These are phyloP conservation scores for Tetradesmus lagerheimii DNA, from an alignment of 139 green algal species.

Conservation along the genomic window DNA sequence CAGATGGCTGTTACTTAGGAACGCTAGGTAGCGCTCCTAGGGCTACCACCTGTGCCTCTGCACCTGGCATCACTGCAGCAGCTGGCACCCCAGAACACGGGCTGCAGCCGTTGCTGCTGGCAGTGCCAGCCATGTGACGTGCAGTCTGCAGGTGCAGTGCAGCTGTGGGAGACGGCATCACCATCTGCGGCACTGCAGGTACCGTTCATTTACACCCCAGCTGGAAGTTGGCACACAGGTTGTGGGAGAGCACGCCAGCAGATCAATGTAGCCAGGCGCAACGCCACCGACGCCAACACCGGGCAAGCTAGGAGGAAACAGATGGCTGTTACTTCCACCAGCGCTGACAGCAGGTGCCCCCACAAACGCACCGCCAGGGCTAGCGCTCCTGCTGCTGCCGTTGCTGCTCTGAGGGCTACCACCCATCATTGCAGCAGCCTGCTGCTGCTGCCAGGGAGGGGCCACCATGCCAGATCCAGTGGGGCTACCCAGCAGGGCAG, in stretches of 20 bases:
- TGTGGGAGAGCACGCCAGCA: background rate
- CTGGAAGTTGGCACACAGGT: background rate
- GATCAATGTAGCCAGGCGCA: background rate
- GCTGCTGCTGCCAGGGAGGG: background rate
- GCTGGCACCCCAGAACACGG: background rate
- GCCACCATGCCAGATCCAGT: background rate
- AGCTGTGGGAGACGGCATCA: background rate
- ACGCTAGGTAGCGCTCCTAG: background rate
- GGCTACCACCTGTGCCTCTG: background rate
- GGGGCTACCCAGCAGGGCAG: background rate
- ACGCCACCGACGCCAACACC: background rate
- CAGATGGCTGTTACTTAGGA: background rate
- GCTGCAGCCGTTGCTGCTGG: slow-evolving; percentile 10
- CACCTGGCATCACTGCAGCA: too few relatives aligned
- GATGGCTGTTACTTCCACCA: background rate
- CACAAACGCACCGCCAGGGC: background rate
- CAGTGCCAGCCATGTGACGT: background rate
- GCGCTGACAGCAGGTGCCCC: background rate
- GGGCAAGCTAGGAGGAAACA: background rate
- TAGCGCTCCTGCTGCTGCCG: background rate
- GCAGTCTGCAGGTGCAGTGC: background rate
- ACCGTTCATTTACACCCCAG: background rate
- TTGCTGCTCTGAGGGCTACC: background rate
- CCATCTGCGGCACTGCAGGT: background rate
- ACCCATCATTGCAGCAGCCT: background rate